A percentile compares a stretch with the other conserved stretches of the same genome.
Evolutionary conservation across 331 rosid species (phyloP).

Genomic region (Arachis monticola): DNA sequence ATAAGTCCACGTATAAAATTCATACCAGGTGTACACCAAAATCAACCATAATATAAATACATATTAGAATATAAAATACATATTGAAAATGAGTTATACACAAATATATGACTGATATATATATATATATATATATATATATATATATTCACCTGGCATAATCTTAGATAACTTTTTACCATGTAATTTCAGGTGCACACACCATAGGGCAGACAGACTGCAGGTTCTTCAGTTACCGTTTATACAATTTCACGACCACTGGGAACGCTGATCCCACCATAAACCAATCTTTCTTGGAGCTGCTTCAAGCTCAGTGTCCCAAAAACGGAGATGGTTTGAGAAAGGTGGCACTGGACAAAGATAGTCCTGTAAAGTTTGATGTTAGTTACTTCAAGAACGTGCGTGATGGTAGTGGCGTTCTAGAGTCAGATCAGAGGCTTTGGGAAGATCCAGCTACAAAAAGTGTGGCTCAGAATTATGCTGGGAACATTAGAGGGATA

Average conservation of each 20-base stretch:
- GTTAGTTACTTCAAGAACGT: conserved; percentile 72
- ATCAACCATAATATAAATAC: too few species aligned
- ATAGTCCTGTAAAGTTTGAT: conserved; percentile 60
- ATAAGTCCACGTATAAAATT: too few species aligned
- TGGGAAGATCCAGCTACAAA: conserved; percentile 57
- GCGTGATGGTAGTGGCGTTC: conserved; percentile 64
- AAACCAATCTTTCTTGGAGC: conserved; percentile 53
- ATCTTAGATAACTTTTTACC: too few species aligned
- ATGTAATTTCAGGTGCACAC: conserved; percentile 60
- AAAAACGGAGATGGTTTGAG: conserved; percentile 64
- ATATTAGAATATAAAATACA: too few species aligned
- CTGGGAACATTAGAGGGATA: conserved; percentile 61
- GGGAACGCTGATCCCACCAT: conserved; percentile 77
- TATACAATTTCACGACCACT: conserved; percentile 66
- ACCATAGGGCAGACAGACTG: conserved; percentile 77
- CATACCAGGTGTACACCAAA: too few species aligned
- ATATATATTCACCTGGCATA: too few species aligned
- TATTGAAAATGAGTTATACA: too few species aligned
- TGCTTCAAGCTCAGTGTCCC: conserved; percentile 64
- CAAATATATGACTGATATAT: too few species aligned
- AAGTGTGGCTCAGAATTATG: conserved; percentile 61
- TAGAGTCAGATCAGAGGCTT: conserved; percentile 81
- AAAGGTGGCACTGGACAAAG: conserved; percentile 61
- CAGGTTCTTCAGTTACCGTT: conserved; percentile 63
- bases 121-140: too few species aligned